A percentile compares a stretch with the other conserved stretches of the same genome.
phyloP scores from a whole-genome alignment of 306 rosid genomes.

The Dicorynia guianensis region DNA sequence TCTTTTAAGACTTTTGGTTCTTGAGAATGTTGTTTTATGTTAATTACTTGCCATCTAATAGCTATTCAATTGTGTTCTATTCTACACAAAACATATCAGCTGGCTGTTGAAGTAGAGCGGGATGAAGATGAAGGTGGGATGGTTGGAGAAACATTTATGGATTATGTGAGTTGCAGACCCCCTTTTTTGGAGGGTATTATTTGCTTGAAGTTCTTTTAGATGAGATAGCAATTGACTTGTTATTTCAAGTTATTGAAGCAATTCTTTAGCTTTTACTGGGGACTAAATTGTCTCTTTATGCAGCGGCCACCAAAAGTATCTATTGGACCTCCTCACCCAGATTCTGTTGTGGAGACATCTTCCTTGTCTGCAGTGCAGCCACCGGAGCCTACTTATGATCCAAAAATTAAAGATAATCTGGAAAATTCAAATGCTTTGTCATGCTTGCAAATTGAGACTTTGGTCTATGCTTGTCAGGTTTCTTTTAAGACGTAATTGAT shows the following conservation, averaged over 20 bases:
- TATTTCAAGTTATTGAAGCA: constrained; percentile 42
- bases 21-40: not conserved
- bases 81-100: constrained; percentile 55
- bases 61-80: not conserved
- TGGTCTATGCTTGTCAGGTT: constrained; percentile 99
- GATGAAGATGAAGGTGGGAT: constrained; percentile 98
- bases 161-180: constrained; percentile 77
- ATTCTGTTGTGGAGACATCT: constrained; percentile 96
- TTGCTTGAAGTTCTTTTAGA: constrained; percentile 30
- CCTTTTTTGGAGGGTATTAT: constrained; percentile 26
- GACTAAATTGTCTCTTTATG: constrained; percentile 46
- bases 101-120: constrained; percentile 96
- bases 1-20: not conserved
- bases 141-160: constrained; percentile 95
- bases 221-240: constrained; percentile 29
- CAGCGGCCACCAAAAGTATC: constrained; percentile 97
- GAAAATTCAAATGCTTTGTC: constrained; percentile 78
- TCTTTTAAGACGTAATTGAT: constrained; percentile 50
- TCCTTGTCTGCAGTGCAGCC: constrained; percentile 99
- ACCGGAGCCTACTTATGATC: constrained; percentile 94
- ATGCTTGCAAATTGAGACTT: constrained; percentile 96
- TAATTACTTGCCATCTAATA: constrained; percentile 14
- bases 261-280: constrained; percentile 14
- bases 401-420: constrained; percentile 70
- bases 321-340: constrained; percentile 93